These are phyloP conservation scores for Wickerhamomyces chaumierensis DNA, from an alignment of 805 yeast species.

Conservation along the genomic window DNA sequence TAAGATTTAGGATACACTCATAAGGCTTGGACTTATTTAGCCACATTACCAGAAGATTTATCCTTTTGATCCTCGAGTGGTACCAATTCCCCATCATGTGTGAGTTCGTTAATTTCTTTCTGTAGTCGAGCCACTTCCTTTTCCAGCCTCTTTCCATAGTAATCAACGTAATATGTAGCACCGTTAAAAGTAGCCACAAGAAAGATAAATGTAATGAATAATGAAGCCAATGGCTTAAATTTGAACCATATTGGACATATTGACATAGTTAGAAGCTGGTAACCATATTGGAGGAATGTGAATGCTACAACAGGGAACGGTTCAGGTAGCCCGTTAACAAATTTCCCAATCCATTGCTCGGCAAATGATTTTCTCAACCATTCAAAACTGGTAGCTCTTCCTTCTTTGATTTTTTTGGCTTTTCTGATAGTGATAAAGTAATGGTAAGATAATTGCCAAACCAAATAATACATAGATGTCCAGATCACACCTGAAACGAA, in stretches of 20 bases:
- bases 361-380: slow-evolving; percentile 67
- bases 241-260: slow-evolving; percentile 84
- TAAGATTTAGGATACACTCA: no score
- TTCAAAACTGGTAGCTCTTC: slow-evolving; percentile 80
- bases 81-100: slow-evolving; percentile 18
- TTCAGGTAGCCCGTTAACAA: slow-evolving; percentile 75
- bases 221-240: slow-evolving; percentile 52
- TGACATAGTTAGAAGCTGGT: slow-evolving; percentile 79
- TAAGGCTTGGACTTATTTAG: no score
- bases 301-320: slow-evolving; percentile 83
- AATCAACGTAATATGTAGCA: slow-evolving; percentile 87
- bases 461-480: slow-evolving; percentile 72
- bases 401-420: slow-evolving; percentile 73
- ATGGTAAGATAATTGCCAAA: slow-evolving; percentile 88
- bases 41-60: no score
- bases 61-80: slow-evolving; percentile 5
- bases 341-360: slow-evolving; percentile 51
- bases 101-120: slow-evolving; percentile 57
- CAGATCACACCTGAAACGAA: slow-evolving; percentile 57
- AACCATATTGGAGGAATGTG: slow-evolving; percentile 75
- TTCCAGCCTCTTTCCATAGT: slow-evolving; percentile 82
- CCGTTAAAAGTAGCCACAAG: slow-evolving; percentile 81
- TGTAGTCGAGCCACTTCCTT: slow-evolving; percentile 69
- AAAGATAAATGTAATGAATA: slow-evolving; percentile 65
- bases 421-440: slow-evolving; percentile 79